Conservation (phyloP, 2,329 filamentous ascomycete species). For the Microcera coccophila region DNA sequence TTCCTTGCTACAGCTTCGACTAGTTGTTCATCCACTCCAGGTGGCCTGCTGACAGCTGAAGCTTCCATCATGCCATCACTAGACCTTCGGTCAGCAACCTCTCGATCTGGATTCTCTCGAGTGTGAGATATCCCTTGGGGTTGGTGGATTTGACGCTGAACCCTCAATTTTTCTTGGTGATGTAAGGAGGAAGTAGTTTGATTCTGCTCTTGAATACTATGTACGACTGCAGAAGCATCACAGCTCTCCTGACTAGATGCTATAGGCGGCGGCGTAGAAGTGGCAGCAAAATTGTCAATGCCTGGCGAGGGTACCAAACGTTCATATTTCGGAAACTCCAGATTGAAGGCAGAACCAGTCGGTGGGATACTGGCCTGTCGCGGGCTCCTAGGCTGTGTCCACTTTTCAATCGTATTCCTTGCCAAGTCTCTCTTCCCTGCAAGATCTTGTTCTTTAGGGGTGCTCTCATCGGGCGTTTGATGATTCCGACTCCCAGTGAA, state of each 20-base stretch:
- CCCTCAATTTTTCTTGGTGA: too few species aligned
- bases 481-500: slow-evolving; percentile 2
- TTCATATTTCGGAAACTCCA: neutral
- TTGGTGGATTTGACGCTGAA: too few species aligned
- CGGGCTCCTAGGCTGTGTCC: neutral
- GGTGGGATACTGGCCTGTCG: neutral
- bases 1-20: slow-evolving; percentile 45
- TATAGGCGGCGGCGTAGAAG: too few species aligned
- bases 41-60: slow-evolving; percentile 28
- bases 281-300: too few species aligned
- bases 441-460: neutral
- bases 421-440: neutral
- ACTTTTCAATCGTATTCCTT: neutral
- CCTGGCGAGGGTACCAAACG: too few species aligned
- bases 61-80: too few species aligned
- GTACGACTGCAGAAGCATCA: neutral
- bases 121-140: too few species aligned
- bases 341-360: neutral
- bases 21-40: slow-evolving; percentile 36
- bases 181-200: too few species aligned
- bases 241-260: too few species aligned
- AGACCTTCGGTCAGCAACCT: too few species aligned
- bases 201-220: neutral
- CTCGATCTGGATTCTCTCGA: too few species aligned
- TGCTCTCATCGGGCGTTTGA: neutral